These are phyloP conservation scores for Graphiopsis chlorocephala DNA, from an alignment of 2,329 filamentous ascomycete species.

Conservation along the genomic window DNA sequence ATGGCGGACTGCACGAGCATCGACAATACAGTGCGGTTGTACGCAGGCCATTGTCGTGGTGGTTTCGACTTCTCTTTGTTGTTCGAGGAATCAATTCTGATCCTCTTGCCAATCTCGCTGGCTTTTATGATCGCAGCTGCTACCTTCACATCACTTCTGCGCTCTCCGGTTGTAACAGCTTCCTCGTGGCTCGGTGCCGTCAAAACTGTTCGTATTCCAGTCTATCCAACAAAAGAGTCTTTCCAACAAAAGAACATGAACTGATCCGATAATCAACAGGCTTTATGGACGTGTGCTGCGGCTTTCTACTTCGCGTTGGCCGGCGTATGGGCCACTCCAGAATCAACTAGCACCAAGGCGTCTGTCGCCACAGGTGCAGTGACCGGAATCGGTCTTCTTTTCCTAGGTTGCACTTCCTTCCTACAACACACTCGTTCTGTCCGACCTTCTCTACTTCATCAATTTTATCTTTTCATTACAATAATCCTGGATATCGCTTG, in stretches of 20 bases:
- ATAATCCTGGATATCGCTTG: slow-evolving; percentile 16
- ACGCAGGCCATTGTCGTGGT: slow-evolving; percentile 25
- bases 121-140: slow-evolving; percentile 32
- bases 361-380: slow-evolving; percentile 43
- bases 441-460: slow-evolving; percentile 16
- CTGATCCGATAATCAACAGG: neutral
- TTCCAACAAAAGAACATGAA: neutral
- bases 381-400: slow-evolving; percentile 43
- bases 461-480: slow-evolving; percentile 16
- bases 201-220: slow-evolving; percentile 15
- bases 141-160: slow-evolving; percentile 31
- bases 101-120: slow-evolving; percentile 32
- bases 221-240: too few species aligned
- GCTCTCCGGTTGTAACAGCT: slow-evolving; percentile 18
- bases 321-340: slow-evolving; percentile 10
- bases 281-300: neutral
- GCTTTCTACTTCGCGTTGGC: slow-evolving; percentile 4
- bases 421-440: slow-evolving; percentile 16
- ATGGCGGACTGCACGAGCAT: slow-evolving; percentile 9
- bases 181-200: slow-evolving; percentile 20
- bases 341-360: slow-evolving; percentile 31
- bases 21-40: slow-evolving; percentile 10
- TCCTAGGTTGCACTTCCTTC: slow-evolving; percentile 39
- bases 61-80: slow-evolving; percentile 40
- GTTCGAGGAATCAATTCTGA: slow-evolving; percentile 37